A percentile compares a stretch with the other conserved stretches of the same genome.
Evolutionary conservation across 495 filamentous ascomycete species (phyloP).

Genomic region (Aspergillus nidulans): DNA sequence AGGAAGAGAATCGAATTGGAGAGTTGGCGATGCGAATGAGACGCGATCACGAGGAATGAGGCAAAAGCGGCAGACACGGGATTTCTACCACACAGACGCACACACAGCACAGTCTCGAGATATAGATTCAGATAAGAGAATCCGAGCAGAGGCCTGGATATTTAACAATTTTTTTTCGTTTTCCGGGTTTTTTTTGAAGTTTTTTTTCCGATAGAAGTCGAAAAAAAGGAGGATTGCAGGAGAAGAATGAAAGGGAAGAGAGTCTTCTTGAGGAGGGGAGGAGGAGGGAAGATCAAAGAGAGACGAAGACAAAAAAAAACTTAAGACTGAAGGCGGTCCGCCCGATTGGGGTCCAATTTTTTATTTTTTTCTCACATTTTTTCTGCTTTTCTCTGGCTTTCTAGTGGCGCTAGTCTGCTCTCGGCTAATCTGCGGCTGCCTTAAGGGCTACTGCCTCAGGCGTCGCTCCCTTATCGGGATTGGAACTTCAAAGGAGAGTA

Average conservation of each 20-base stretch:
- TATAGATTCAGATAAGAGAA: slow-evolving; percentile 11
- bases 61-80: slow-evolving; percentile 21
- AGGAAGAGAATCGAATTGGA: not conserved
- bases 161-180: slow-evolving; percentile 41
- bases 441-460: slow-evolving; percentile 21
- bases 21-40: slow-evolving; percentile 10
- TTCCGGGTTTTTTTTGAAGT: slow-evolving; percentile 29
- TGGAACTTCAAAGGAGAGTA: not conserved
- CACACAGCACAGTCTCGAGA: slow-evolving; percentile 35
- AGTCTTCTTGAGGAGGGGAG: slow-evolving; percentile 23
- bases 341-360: slow-evolving; percentile 15
- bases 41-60: slow-evolving; percentile 19
- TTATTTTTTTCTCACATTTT: slow-evolving; percentile 5
- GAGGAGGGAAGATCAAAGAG: slow-evolving; percentile 19
- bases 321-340: slow-evolving; percentile 11
- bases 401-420: slow-evolving; percentile 20
- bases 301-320: slow-evolving; percentile 25
- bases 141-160: slow-evolving; percentile 12
- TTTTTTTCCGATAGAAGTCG: slow-evolving; percentile 42
- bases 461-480: not conserved
- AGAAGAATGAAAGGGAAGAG: slow-evolving; percentile 37
- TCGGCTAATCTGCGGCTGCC: slow-evolving; percentile 16
- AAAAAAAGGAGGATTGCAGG: slow-evolving; percentile 33
- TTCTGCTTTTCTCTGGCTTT: slow-evolving; percentile 5
- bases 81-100: slow-evolving; percentile 31